phyloP scores from a whole-genome alignment of 1,284 basidiomycete species.

The Cystobasidiaceae sp. region DNA sequence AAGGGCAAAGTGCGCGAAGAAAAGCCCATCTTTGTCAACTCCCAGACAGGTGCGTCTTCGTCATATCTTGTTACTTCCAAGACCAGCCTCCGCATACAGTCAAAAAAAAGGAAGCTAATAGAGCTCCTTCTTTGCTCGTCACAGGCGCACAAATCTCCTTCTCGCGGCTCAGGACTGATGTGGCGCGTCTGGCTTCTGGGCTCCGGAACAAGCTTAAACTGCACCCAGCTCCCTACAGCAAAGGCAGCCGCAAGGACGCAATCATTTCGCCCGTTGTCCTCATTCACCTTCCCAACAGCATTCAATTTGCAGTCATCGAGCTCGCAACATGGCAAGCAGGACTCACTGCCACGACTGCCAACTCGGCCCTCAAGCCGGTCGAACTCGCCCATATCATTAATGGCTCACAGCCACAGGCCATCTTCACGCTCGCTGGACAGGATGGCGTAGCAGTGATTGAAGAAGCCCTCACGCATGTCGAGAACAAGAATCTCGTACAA shows the following conservation, averaged over 20 bases:
- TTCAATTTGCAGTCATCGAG: slow-evolving; percentile 44
- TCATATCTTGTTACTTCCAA: not conserved
- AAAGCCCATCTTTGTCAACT: slow-evolving; percentile 23
- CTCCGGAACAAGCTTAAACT: slow-evolving; percentile 25
- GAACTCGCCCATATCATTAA: slow-evolving; percentile 48
- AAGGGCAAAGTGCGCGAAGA: slow-evolving; percentile 13
- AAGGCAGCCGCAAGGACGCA: slow-evolving; percentile 10
- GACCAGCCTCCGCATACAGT: too few relatives aligned
- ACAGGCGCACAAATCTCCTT: slow-evolving; percentile 20
- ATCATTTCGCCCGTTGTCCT: slow-evolving; percentile 38
- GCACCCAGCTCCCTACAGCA: slow-evolving; percentile 13
- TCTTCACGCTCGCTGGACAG: slow-evolving; percentile 43
- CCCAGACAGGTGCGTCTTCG: slow-evolving; percentile 5
- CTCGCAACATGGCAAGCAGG: slow-evolving; percentile 43
- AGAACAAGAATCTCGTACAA: slow-evolving; percentile 32
- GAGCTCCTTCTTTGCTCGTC: not conserved
- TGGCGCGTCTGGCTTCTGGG: slow-evolving; percentile 9
- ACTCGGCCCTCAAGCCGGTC: slow-evolving; percentile 45
- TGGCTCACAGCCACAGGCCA: slow-evolving; percentile 44
- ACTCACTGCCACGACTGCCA: slow-evolving; percentile 44
- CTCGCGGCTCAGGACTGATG: slow-evolving; percentile 16
- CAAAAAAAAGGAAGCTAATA: not conserved
- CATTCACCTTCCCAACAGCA: slow-evolving; percentile 48
- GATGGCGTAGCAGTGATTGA: slow-evolving; percentile 41
- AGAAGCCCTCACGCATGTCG: slow-evolving; percentile 37